phyloP scores from a whole-genome alignment of 2,329 filamentous ascomycete genomes.

The Penicillium polonicum region DNA sequence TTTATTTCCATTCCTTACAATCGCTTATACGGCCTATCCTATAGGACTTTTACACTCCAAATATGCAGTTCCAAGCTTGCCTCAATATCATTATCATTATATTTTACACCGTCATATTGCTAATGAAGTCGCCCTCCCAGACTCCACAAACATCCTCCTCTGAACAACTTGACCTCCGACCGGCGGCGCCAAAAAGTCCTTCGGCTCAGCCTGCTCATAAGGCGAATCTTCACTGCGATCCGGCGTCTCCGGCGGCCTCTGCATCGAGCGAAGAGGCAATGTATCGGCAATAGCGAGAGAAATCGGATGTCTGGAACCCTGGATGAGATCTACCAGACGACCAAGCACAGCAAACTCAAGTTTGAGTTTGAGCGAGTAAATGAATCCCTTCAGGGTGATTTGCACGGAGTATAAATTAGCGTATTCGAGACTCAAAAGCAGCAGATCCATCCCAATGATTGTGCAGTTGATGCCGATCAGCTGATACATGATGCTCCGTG shows the following conservation, averaged over 20 bases:
- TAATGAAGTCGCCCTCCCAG: not conserved
- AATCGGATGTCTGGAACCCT: constrained; percentile 27
- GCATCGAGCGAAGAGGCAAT: constrained; percentile 25
- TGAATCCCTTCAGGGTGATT: constrained; percentile 42
- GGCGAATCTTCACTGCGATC: constrained; percentile 9
- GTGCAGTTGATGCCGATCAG: constrained; percentile 48
- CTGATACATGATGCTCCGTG: constrained; percentile 43
- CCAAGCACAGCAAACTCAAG: constrained; percentile 58
- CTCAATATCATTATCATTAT: not conserved
- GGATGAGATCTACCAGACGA: constrained; percentile 43
- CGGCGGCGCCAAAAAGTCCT: constrained; percentile 9
- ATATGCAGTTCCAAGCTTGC: not conserved
- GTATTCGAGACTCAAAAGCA: constrained; percentile 43
- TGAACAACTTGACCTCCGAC: constrained; percentile 10
- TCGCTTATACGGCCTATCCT: not conserved
- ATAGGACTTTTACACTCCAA: not conserved
- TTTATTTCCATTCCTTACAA: not conserved
- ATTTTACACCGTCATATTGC: not conserved
- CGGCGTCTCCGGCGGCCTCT: constrained; percentile 8
- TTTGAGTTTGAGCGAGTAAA: constrained; percentile 46
- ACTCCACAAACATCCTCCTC: constrained; percentile 13
- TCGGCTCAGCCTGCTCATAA: constrained; percentile 9
- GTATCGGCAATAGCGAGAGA: constrained; percentile 24
- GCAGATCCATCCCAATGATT: constrained; percentile 49
- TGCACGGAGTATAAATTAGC: constrained; percentile 43